Percentiles rank a stretch among this genome's conserved stretches.
Conservation (phyloP, 441 rosid species). For the Lepidium campestre region DNA sequence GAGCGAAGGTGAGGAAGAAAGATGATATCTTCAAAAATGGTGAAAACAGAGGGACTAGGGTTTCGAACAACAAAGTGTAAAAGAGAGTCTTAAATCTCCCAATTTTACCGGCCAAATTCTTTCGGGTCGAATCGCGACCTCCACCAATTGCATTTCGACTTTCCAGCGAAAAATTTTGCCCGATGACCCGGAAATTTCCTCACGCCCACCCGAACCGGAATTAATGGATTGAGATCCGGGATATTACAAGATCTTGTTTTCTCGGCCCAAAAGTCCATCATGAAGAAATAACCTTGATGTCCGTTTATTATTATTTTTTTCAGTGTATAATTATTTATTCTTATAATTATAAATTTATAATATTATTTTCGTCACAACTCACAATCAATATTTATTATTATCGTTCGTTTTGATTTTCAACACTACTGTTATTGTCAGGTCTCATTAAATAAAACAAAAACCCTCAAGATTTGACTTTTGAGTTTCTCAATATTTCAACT, state of each 20-base stretch:
- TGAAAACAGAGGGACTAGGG: conserved; percentile 9
- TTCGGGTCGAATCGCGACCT: conserved; percentile 1
- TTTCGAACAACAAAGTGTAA: background rate
- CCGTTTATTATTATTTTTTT: background rate
- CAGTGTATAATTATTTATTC: background rate
- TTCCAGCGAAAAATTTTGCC: background rate
- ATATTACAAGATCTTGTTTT: background rate
- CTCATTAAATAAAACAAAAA: conserved; percentile 1
- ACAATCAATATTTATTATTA: background rate
- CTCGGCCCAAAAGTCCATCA: conserved; percentile 5
- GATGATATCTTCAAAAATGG: background rate
- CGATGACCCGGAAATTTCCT: background rate
- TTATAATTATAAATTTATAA: background rate
- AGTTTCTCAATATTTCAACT: conserved; percentile 2
- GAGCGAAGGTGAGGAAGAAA: background rate
- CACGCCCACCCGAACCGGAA: conserved; percentile 16
- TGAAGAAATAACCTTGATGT: background rate
- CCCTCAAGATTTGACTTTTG: conserved; percentile 23
- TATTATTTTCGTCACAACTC: background rate
- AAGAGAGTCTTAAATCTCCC: background rate
- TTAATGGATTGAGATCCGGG: background rate
- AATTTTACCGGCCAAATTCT: background rate
- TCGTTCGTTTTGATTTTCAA: conserved; percentile 9
- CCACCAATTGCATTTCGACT: background rate
- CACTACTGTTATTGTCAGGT: conserved; percentile 1